A percentile compares a stretch with the other conserved stretches of the same genome.
Conservation (phyloP, 225 moss, liverwort and hornwort genomes). For the Antitrichia curtipendula region DNA sequence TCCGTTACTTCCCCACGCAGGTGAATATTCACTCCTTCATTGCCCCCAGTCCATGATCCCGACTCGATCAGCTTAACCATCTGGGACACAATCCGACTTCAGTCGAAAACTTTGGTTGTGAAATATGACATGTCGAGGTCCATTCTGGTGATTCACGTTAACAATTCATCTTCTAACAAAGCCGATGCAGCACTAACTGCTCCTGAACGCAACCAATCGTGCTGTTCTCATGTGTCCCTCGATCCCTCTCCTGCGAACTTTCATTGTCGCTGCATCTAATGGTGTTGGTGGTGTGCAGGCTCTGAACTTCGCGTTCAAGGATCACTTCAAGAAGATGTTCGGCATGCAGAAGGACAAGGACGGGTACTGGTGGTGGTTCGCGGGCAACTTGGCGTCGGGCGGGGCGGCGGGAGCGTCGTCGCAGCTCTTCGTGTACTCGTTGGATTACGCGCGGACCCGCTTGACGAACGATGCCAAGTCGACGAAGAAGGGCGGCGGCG, state of each 20-base stretch:
- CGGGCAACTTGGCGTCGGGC: slow-evolving; percentile 61
- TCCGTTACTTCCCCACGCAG: slow-evolving; percentile 85
- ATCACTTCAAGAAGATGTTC: slow-evolving; percentile 51
- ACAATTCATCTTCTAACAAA: neutral
- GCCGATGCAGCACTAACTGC: neutral
- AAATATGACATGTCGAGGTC: neutral
- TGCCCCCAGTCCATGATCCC: neutral
- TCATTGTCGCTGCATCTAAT: neutral
- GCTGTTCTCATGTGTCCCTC: neutral
- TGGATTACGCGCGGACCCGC: slow-evolving; percentile 67
- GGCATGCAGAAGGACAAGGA: slow-evolving; percentile 71
- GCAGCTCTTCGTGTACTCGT: slow-evolving; percentile 54
- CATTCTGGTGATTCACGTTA: neutral
- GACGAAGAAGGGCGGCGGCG: slow-evolving; percentile 58
- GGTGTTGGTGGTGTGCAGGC: slow-evolving; percentile 18
- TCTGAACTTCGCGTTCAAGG: slow-evolving; percentile 78
- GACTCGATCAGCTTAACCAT: neutral
- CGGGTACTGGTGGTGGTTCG: slow-evolving; percentile 83
- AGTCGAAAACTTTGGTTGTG: neutral
- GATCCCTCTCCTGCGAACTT: neutral
- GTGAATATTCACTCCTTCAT: neutral
- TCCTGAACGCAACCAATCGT: neutral
- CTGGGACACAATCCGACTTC: neutral
- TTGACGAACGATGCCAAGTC: slow-evolving; percentile 69
- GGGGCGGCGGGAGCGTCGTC: slow-evolving; percentile 69